These are phyloP conservation scores for Penicillium hesseltinei DNA, from an alignment of 2,329 filamentous ascomycete species.

Conservation along the genomic window DNA sequence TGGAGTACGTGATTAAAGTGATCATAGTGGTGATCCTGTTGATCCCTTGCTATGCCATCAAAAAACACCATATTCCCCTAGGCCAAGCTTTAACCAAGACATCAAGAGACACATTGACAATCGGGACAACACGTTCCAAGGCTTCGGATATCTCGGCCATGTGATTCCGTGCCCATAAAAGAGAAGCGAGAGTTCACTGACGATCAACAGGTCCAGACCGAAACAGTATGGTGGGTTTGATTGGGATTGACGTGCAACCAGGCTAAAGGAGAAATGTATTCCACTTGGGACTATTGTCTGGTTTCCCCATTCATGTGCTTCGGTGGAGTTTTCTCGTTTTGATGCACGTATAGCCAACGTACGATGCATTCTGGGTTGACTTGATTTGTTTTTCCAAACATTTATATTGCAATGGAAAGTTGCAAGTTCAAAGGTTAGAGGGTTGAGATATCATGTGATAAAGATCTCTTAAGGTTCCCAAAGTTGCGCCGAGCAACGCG, in stretches of 20 bases:
- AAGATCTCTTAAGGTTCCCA: neutral
- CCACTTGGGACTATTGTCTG: neutral
- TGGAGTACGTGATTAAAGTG: neutral
- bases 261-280: neutral
- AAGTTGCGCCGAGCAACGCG: neutral
- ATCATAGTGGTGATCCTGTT: neutral
- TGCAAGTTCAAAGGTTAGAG: neutral
- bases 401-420: neutral
- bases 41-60: neutral
- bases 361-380: neutral
- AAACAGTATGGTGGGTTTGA: slow-evolving; percentile 12
- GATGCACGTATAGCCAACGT: neutral
- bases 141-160: neutral
- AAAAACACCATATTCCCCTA: neutral
- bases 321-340: neutral
- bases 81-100: slow-evolving; percentile 12
- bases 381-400: neutral
- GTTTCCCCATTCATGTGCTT: neutral
- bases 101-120: neutral
- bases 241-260: slow-evolving; percentile 17
- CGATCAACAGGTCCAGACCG: slow-evolving; percentile 22
- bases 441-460: slow-evolving; percentile 1
- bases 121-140: neutral
- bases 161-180: neutral
- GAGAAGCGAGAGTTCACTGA: neutral